These are phyloP conservation scores for Pleurotus sapidus DNA, from an alignment of 768 basidiomycete genomes.

Conservation along the genomic window DNA sequence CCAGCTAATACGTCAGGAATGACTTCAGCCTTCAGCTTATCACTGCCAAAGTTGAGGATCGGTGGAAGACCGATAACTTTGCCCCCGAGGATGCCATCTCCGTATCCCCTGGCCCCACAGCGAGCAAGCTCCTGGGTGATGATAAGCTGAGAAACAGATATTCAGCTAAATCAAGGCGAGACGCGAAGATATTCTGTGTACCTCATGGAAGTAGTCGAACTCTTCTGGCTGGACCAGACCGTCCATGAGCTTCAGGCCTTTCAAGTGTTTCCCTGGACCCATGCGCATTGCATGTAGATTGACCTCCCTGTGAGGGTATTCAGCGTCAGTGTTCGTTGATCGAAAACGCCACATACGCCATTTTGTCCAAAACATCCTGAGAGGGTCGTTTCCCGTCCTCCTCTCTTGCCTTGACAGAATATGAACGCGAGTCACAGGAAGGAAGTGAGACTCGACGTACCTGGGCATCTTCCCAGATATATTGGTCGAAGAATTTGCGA, in stretches of 20 bases:
- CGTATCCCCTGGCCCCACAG: constrained; percentile 73
- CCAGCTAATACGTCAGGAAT: constrained; percentile 67
- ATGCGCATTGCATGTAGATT: constrained; percentile 90
- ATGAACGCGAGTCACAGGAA: constrained; percentile 1
- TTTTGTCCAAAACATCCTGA: constrained; percentile 71
- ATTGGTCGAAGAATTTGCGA: constrained; percentile 71
- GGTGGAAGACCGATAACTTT: constrained; percentile 85
- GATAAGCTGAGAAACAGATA: constrained; percentile 46
- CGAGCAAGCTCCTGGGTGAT: constrained; percentile 76
- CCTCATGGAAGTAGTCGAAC: constrained; percentile 90
- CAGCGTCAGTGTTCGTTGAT: too few species aligned
- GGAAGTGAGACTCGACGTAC: constrained; percentile 20
- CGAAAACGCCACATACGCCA: constrained; percentile 42
- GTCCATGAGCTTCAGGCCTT: constrained; percentile 74
- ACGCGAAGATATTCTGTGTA: constrained; percentile 12
- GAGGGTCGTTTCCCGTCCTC: constrained; percentile 88
- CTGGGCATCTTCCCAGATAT: constrained; percentile 51
- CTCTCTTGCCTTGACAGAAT: constrained; percentile 60
- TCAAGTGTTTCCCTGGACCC: constrained; percentile 89
- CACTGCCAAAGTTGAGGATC: constrained; percentile 76
- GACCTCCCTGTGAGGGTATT: constrained; percentile 51
- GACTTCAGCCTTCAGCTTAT: constrained; percentile 45
- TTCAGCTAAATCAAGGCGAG: neutral
- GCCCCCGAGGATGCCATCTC: constrained; percentile 75
- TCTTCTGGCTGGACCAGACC: constrained; percentile 82